Base-by-base conservation (phyloP, 768 basidiomycete species). In the Trichaptum fuscoviolaceum region DNA sequence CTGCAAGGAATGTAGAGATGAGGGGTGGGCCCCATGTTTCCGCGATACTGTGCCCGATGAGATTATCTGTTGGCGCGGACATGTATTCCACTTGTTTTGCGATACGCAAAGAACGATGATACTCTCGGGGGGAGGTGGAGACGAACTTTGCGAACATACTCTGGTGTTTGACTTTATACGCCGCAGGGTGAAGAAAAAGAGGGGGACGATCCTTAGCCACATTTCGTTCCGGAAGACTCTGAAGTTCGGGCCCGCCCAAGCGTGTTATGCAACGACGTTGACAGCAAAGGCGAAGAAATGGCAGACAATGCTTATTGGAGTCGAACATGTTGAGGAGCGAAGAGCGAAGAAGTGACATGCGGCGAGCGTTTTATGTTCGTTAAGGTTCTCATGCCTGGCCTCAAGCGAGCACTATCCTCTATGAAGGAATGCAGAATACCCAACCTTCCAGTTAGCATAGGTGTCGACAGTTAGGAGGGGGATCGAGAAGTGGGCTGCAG, bases 1-100 rank as follows among this genome's bases (percentile, higher is more conserved):
- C 24, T 34, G 59, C 59, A 25, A 61, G 59, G 59, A 61, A 61
- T 17, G 59, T 61, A 18, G 59, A 61, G 30, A 24, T 61, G 17
- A 61, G 59, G 15, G 59, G 17, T 34, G 59, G 59, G 15, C 59
- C 59, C 59, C 59, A 61, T 61, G 30, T 61, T 20, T 52, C 15
- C 20, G 42, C 42, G 20, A 52, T 52, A 20, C 20, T 52, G 42
- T 52, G 42, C 15, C 42, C 42, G 42, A 52, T 15, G 15, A 52
- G 15, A 12, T 52, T 52, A 20, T 52, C 42, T 12, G 42, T 52
- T 52, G 42, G 12, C 42, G 42, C 42, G 6, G 42, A 52, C 42
- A 52, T 52, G 20, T 4, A 52, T 12, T 20, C 15, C 42, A 15
- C 42, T 52, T 15, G 15, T 12, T 52, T 52, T 52, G 3, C 20